A percentile compares a stretch with the other conserved stretches of the same genome.
Evolutionary conservation across 2,329 filamentous ascomycete genomes (phyloP).

Genomic region (Domatiomyces catenatus): DNA sequence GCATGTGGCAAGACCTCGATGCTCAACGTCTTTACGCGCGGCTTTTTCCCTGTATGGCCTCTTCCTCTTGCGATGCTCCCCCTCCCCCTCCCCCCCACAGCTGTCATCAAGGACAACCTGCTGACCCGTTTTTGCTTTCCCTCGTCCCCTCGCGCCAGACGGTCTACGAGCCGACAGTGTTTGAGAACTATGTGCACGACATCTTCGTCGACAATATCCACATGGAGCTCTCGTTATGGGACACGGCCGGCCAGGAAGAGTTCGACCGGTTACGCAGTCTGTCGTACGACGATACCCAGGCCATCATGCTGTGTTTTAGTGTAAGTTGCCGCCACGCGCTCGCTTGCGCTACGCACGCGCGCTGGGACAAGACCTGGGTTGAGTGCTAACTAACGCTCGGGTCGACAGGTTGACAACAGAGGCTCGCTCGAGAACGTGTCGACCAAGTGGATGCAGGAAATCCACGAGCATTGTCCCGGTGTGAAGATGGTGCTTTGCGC

Average conservation of each 20-base stretch:
- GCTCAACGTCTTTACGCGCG: slow-evolving; percentile 85
- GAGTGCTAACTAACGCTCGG: not conserved
- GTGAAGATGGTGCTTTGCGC: slow-evolving; percentile 92
- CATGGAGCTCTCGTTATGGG: slow-evolving; percentile 95
- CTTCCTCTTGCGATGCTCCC: slow-evolving; percentile 1
- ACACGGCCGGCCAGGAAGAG: slow-evolving; percentile 96
- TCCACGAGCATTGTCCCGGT: slow-evolving; percentile 90
- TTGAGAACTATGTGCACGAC: slow-evolving; percentile 96
- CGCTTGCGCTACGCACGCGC: not conserved
- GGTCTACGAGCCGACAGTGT: slow-evolving; percentile 19
- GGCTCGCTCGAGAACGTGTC: slow-evolving; percentile 97
- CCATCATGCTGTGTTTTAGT: slow-evolving; percentile 98
- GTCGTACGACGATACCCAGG: slow-evolving; percentile 94
- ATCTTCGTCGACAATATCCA: slow-evolving; percentile 97
- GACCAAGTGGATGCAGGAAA: slow-evolving; percentile 96
- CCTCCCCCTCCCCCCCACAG: too few relatives aligned
- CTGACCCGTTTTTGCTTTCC: slow-evolving; percentile 67
- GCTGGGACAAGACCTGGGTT: not conserved
- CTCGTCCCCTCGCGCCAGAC: slow-evolving; percentile 18
- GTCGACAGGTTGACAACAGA: slow-evolving; percentile 62
- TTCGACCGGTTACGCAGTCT: slow-evolving; percentile 91
- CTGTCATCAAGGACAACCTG: slow-evolving; percentile 39
- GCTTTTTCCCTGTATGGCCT: slow-evolving; percentile 70
- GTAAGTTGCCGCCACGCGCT: too few relatives aligned
- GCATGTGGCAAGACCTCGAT: slow-evolving; percentile 62